Base-by-base conservation (phyloP, 2,329 filamentous ascomycete species). In the Colletotrichum sp. region DNA sequence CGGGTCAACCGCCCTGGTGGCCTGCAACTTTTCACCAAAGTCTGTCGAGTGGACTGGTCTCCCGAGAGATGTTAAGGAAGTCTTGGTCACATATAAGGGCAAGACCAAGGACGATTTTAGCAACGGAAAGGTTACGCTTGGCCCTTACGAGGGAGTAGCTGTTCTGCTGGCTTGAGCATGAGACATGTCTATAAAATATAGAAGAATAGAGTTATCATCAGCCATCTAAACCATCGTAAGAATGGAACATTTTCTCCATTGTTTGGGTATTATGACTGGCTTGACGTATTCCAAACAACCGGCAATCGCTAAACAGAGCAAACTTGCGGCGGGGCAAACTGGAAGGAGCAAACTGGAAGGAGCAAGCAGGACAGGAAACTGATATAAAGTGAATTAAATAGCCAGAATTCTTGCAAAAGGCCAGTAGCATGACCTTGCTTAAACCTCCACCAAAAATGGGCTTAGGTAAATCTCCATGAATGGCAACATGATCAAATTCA, bases 11-110 rank as follows among this genome's bases (percentile, higher is more conserved):
- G 86, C 84, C 8, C 79, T 87, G 21, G 76, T 87, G 3, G 82
- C 83, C 15, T 86, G 84, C 75, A 87, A 86, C 80, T 87, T 87
- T 69, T 82, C 83, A 1, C 78, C 76, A 6, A 80, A 84, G 49
- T 67, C 77, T 4, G 82, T 85, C 3, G 75, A 73, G 7, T 86
- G 86, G 85, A 72, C 75, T 34, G 77, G 75, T 3, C 71, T 81
- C 62, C 78, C 79, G 6, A 76, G 76, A 13, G 78, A 78, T 73
- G 82, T 82, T 24, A 78, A 79, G 52, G 83, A 85, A 73, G 80
- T 87, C 10, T 65, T 87, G 32, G 72, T 84, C n/a, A 85, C 82
- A 60, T 80, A 84, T 18, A 75, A 71, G 15, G 83, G 80, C 6
- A 84, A 82, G 77, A 80, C 78, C 3, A 32, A 81, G 13, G 76